Conservation (phyloP, 2,329 filamentous ascomycete species). For the Oidium heveae region DNA sequence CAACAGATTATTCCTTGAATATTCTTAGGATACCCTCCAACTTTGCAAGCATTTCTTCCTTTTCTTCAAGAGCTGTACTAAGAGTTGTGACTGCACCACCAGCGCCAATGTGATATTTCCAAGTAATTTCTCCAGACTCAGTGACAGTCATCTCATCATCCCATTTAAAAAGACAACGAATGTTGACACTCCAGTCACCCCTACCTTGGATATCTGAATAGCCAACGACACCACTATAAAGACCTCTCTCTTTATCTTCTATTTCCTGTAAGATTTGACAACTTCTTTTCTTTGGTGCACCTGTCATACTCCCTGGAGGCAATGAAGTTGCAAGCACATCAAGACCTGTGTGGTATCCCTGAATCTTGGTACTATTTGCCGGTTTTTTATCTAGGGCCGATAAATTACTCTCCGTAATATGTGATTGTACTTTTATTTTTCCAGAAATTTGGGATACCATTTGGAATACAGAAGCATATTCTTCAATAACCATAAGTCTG, state of each 20-base stretch:
- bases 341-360: constrained; percentile 29
- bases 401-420: background rate
- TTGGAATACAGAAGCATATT: constrained; percentile 75
- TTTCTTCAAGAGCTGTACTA: constrained; percentile 57
- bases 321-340: constrained; percentile 55
- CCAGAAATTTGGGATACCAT: constrained; percentile 78
- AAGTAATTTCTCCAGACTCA: constrained; percentile 9
- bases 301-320: constrained; percentile 88
- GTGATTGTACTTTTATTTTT: constrained; percentile 18
- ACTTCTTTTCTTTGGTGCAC: constrained; percentile 78
- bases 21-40: constrained; percentile 12
- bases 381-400: background rate
- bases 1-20: constrained; percentile 3
- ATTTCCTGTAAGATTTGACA: constrained; percentile 56
- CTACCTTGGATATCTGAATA: constrained; percentile 70
- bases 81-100: constrained; percentile 75
- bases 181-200: constrained; percentile 80
- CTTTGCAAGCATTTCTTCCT: constrained; percentile 75
- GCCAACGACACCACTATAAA: constrained; percentile 76
- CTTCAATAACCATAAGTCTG: constrained; percentile 65
- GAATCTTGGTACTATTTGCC: constrained; percentile 3
- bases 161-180: constrained; percentile 56
- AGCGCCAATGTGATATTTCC: constrained; percentile 64
- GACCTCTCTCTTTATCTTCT: constrained; percentile 38
- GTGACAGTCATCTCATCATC: constrained; percentile 20